A percentile compares a stretch with the other conserved stretches of the same genome.
phyloP scores from a whole-genome alignment of 495 filamentous ascomycete genomes.

The Monascus purpureus region DNA sequence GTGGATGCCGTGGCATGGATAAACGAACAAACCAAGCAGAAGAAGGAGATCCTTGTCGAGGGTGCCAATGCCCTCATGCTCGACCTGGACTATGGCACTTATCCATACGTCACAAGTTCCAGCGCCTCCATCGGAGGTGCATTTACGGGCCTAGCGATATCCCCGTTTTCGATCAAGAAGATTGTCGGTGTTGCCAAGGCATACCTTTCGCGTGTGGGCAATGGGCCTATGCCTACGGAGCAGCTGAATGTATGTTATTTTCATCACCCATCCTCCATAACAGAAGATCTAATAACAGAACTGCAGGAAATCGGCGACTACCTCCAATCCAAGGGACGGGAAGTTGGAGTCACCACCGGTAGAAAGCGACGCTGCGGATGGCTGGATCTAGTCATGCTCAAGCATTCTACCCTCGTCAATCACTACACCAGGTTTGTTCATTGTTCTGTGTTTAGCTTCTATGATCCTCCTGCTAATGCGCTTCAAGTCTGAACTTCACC shows the following conservation, averaged over 20 bases:
- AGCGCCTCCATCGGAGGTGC: conserved; percentile 65
- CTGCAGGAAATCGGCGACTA: conserved; percentile 41
- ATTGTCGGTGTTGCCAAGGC: conserved; percentile 85
- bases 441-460: neutral
- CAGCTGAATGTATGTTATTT: conserved; percentile 41
- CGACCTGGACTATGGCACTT: conserved; percentile 65
- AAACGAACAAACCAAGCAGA: neutral
- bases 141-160: conserved; percentile 52
- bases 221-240: conserved; percentile 78
- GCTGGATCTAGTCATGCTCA: conserved; percentile 79
- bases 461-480: too few species aligned
- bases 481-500: conserved; percentile 67
- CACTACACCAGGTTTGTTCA: conserved; percentile 44
- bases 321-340: conserved; percentile 47
- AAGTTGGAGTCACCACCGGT: conserved; percentile 76
- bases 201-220: conserved; percentile 59
- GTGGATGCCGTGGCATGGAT: neutral
- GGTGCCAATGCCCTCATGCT: conserved; percentile 83
- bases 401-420: conserved; percentile 58
- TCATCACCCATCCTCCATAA: neutral
- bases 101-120: conserved; percentile 74
- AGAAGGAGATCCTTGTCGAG: conserved; percentile 54
- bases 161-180: conserved; percentile 34
- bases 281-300: neutral
- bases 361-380: conserved; percentile 75